Conservation (phyloP, 2,329 filamentous ascomycete species). For the Thyridium curvatum region DNA sequence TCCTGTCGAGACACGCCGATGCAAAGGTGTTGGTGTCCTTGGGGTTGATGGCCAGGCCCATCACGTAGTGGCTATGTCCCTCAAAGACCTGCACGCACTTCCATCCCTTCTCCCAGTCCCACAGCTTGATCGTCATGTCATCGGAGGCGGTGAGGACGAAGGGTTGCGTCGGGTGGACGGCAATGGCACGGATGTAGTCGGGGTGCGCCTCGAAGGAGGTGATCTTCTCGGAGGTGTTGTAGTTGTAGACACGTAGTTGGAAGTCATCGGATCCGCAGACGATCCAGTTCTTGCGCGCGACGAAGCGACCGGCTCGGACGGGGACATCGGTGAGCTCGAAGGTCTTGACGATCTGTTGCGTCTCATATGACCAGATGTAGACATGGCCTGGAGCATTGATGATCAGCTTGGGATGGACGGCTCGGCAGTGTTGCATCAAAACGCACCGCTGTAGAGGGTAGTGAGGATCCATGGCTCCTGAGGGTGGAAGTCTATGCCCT, state of each 20-base stretch:
- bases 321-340: slow-evolving; percentile 99
- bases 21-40: slow-evolving; percentile 93
- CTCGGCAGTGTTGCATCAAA: not conserved
- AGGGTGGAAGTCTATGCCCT: slow-evolving; percentile 95
- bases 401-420: slow-evolving; percentile 2
- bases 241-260: slow-evolving; percentile 55
- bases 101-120: slow-evolving; percentile 99
- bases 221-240: slow-evolving; percentile 99
- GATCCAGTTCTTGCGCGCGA: slow-evolving; percentile 98
- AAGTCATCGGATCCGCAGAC: slow-evolving; percentile 94
- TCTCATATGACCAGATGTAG: slow-evolving; percentile 99
- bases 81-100: slow-evolving; percentile 97
- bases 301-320: slow-evolving; percentile 91
- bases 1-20: slow-evolving; percentile 90
- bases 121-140: slow-evolving; percentile 98
- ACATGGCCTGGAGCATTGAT: slow-evolving; percentile 64
- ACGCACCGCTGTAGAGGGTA: slow-evolving; percentile 86
- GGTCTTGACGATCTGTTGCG: slow-evolving; percentile 94
- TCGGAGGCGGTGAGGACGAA: slow-evolving; percentile 94
- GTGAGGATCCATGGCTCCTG: slow-evolving; percentile 64
- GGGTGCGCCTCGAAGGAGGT: slow-evolving; percentile 95
- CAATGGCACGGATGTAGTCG: slow-evolving; percentile 96
- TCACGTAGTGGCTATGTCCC: slow-evolving; percentile 88
- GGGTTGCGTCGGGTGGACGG: slow-evolving; percentile 89
- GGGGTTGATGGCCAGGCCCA: slow-evolving; percentile 94